Base-by-base conservation (phyloP, 106 monocot genomes). In the Acanthochlamys bracteata region DNA sequence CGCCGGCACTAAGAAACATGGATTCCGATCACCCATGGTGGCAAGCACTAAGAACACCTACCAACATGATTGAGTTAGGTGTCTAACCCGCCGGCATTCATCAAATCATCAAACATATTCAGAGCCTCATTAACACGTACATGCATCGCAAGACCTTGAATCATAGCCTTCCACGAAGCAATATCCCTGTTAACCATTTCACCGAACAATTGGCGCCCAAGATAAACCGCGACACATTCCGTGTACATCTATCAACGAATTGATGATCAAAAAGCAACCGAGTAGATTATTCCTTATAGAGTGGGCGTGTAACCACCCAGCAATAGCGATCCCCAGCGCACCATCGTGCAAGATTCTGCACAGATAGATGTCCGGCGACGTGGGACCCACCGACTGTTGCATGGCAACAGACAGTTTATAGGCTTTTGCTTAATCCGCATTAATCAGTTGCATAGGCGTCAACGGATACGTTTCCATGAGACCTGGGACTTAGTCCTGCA, bases 31-130 rank as follows among this genome's bases (percentile, higher is more conserved):
- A n/a, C n/a, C 77, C 77, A 6, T 80, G 80, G 4, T 66, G 74
- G 74, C 80, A 85, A 1, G 84, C 86, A 20, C 81, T 84, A 41
- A 92, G 69, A 8, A 86, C 65, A 0, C 71, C 85, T 0, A 93
- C 46, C n/a, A 93, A 89, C 0, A 83, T 89, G 61, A 93, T 84
- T 10, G 78, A 71, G 58, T 89, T 83, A 13, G 89, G 89, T n/a
- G n/a, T 20, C 26, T 68, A 26, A 85, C 13, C 41, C 57, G 24
- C 69, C 74, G 17, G n/a, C 24, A 51, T 23, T 8, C 7, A 40
- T 27, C 89, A 89, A 74, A 2, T 33, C 26, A 15, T 49, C 45
- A 57, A 94, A 94, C 0, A 66, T 24, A 0, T 63, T 33, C 7
- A 94, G 51, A 0, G 83, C 65, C 41, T 94, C 77, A 0, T 66